Evolutionary conservation across 1,139 yeast species (phyloP), one percentile per base, ranked within the genome.

Genomic region (Petasospora rhodanensis): DNA sequence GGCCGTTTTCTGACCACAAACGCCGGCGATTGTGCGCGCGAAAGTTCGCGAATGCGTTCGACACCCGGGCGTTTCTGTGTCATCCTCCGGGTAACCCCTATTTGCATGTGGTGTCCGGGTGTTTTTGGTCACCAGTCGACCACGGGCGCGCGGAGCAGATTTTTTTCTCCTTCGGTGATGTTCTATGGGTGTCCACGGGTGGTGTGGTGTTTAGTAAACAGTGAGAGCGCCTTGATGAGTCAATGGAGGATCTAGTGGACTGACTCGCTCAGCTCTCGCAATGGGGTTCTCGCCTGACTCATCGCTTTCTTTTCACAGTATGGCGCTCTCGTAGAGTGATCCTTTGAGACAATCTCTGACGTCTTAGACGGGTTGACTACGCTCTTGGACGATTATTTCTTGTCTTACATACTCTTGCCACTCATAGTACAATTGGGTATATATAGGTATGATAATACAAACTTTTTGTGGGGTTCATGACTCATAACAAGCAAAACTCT

Each of bases 81-180:
- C n/a, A n/a, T n/a, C n/a, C n/a, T n/a, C n/a, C n/a, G n/a, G n/a
- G n/a, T n/a, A n/a, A n/a, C n/a, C n/a, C n/a, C n/a, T n/a, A n/a
- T n/a, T n/a, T n/a, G n/a, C n/a, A 20, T 11, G 22, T 14, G 34
- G 29, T 31, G 34, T 27, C 4, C 13, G 34, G 34, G 22, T 31
- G 34, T 26, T 26, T 23, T 12, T 10, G 7, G 34, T 13, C 34
- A 31, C 18, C n/a, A n/a, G n/a, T n/a, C n/a, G n/a, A n/a, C n/a
- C n/a, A n/a, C n/a, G n/a, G n/a, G n/a, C n/a, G n/a, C n/a, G n/a
- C n/a, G n/a, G n/a, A n/a, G n/a, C n/a, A n/a, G n/a, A n/a, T 14
- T 19, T 15, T 11, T 13, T 10, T 18, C 20, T 18, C 20, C 20
- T n/a, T n/a, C n/a, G n/a, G n/a, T n/a, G n/a, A n/a, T n/a, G n/a